Evolutionary conservation across 805 yeast genomes (phyloP), one percentile per base, ranked within the genome.

Genomic region (Candida multigemmis): DNA sequence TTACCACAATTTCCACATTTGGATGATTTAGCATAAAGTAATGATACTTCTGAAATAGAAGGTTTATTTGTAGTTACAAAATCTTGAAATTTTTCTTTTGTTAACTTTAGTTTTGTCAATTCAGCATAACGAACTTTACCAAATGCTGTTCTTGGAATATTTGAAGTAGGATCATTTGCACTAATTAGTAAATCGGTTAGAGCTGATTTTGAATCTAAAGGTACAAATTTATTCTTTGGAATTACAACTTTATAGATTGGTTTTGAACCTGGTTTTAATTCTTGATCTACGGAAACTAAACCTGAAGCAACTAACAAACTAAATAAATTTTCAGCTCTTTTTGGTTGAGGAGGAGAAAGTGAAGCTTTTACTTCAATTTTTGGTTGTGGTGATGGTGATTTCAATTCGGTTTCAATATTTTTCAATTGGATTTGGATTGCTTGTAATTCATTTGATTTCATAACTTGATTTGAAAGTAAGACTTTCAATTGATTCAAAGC

Each of bases 1-100:
- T 83, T 83, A 14, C 96, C 93, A 57, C 98, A 91, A 12, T 77
- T 75, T 10, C 82, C 71, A 59, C 98, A 91, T 51, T 85, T 89
- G 35, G 80, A 71, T 3, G 91, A 74, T 41, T 77, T 71, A 15
- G 57, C 51, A n/a, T 60, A 72, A 46, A 71, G 41, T 3, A 37
- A 34, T 7, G 49, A 41, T n/a, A 56, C 39, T 21, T 53, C 58
- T 4, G 39, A 44, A 5, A 25, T 34, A 1, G 61, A 45, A 4
- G 65, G 58, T 19, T 36, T 47, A 36, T 62, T 62, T 19, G 41
- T 41, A 15, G 46, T 48, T 16, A 71, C 41, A 30, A 67, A 65
- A 7, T 41, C 34, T 38, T 68, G 68, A 16, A 60, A 38, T 18
- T 27, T 33, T 16, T 31, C 30, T n/a, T n/a, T n/a, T n/a, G n/a